Conservation (phyloP, 371 early-diverging fungal genomes). For the Actinomortierella wolfii region DNA sequence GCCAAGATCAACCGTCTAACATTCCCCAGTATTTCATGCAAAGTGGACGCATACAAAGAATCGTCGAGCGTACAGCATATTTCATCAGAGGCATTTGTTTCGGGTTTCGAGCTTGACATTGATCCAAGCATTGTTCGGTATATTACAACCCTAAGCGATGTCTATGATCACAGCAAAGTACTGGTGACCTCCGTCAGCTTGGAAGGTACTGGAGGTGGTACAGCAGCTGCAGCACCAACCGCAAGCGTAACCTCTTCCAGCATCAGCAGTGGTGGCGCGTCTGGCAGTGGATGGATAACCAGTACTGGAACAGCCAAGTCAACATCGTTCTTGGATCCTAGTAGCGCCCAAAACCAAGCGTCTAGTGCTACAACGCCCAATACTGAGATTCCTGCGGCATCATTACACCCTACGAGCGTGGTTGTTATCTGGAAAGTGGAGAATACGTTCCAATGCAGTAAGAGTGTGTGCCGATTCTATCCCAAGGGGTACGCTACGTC, state of each 20-base stretch:
- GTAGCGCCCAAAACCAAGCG: background rate
- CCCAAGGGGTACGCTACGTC: conserved; percentile 48
- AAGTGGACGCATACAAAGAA: conserved; percentile 54
- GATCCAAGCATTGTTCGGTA: conserved; percentile 74
- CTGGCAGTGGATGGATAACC: background rate
- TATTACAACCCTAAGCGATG: conserved; percentile 66
- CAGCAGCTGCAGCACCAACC: conserved; percentile 4
- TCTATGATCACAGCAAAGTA: conserved; percentile 62
- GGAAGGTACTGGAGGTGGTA: conserved; percentile 21
- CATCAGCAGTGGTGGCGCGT: background rate
- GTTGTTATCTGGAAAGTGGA: conserved; percentile 40
- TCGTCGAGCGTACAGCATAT: conserved; percentile 51
- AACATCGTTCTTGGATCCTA: background rate
- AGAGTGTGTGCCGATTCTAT: conserved; percentile 57
- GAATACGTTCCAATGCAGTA: conserved; percentile 43
- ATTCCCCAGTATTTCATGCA: conserved; percentile 63
- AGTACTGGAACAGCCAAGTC: background rate
- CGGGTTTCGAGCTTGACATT: conserved; percentile 71
- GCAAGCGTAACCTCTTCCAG: no score
- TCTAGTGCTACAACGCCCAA: background rate
- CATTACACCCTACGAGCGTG: background rate
- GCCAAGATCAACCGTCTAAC: conserved; percentile 71
- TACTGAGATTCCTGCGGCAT: background rate
- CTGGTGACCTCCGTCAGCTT: conserved; percentile 21
- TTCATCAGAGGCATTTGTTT: conserved; percentile 59